Evolutionary conservation across 2,329 filamentous ascomycete species (phyloP), one percentile per base, ranked within the genome.

Genomic region (Lomentospora prolificans): DNA sequence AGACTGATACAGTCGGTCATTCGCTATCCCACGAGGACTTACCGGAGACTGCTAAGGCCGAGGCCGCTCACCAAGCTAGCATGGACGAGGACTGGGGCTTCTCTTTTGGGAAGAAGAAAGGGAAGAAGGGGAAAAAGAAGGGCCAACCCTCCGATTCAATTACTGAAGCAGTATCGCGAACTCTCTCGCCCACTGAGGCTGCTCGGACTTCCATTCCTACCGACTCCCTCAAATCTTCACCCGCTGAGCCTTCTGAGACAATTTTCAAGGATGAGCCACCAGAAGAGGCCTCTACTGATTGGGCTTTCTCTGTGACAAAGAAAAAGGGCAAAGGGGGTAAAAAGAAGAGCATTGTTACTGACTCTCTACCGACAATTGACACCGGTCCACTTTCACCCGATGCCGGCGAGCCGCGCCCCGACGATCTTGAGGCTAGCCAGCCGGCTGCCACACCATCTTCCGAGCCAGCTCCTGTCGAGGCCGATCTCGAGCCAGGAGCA

Each of bases 101-200:
- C 22, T 27, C 48, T n/a, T 19, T 14, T n/a, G 59, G 53, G 54
- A 61, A 55, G 57, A 65, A 58, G 63, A 66, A 60, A 53, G 54
- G 57, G 57, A 65, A 67, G 50, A 66, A 63, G 60, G 63, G 64
- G 57, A 64, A 63, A 46, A 66, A 67, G 57, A 59, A 65, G 55
- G 56, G 58, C 24, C 61, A 61, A 44, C 54, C 22, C 8, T 12
- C 25, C 19, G 39, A 52, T 27, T 10, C 19, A 33, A 12, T 10
- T 19, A 55, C 54, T 14, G 27, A 30, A 27, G 54, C 44, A 22
- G 48, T 9, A 17, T 55, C 44, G 24, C 33, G 28, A 28, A 17
- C 46, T 31, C 46, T 39, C 10, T 51, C 54, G n/a, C 44, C 53
- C 30, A 52, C 41, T 28, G 30, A 24, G 27, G 22, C 5, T 24